Base-by-base conservation (phyloP, 2,329 filamentous ascomycete species). In the Paecilomyces sp. region DNA sequence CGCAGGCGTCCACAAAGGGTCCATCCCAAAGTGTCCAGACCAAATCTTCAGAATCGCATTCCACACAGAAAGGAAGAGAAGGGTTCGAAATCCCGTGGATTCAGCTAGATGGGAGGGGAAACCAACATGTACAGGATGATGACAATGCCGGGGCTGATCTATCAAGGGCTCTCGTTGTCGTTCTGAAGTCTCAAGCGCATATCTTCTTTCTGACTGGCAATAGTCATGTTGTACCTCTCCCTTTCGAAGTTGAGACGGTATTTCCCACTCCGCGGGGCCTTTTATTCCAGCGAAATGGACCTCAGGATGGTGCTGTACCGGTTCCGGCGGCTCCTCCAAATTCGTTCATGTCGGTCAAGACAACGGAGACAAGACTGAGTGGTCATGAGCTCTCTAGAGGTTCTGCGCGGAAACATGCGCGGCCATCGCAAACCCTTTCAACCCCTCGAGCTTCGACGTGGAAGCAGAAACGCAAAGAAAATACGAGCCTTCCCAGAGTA, bases 131-230 rank as follows among this genome's bases (percentile, higher is more conserved):
- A 25, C 63, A 65, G 36, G 61, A 68, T 28, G 57, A 61, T 53
- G 62, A 62, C 15, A 62, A 66, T 25, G 55, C 63, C 4, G 65
- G 65, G 15, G 67, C 67, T 53, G 67, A 69, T 28, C 59, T 74
- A 64, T 71, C 79, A 68, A 71, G 88, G 68, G 92, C 93, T 3
- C 78, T 99, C 62, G 91, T 97, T 7, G 89, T 99, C 56, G 89
- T 97, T 66, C 84, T 99, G 65, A 92, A 90, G 75, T 92, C 91
- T 0, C 93, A 97, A 71, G 92, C 91, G 24, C 93, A 97, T 71
- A 86, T 99, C 64, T 95, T 92, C 79, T 97, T 95, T 72, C 83
- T 97, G 41, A 85, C 89, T 1, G 93, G 93, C 22, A 88, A 91
- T 34, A 94, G 85, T 70, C 90, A 99, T 81, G 85, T 96, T 60